phyloP scores from a whole-genome alignment of 2,329 filamentous ascomycete genomes.

The Neofusicoccum cordaticola region DNA sequence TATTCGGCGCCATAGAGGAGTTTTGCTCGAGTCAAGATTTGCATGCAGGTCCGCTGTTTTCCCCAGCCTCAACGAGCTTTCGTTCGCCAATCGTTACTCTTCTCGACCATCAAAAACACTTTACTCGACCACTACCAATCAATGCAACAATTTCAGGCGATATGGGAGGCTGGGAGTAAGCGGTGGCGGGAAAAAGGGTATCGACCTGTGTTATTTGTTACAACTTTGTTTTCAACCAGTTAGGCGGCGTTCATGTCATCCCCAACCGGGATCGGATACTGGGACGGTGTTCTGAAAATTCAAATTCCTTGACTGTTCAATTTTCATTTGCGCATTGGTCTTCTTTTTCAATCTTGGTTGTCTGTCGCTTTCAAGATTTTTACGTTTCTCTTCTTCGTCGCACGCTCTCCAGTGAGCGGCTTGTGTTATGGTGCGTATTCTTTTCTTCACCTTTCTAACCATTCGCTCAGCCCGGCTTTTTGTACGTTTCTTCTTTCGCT shows the following conservation, averaged over 20 bases:
- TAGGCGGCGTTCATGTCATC: background rate
- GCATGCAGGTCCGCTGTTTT: background rate
- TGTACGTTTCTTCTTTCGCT: background rate
- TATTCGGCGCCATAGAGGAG: constrained; percentile 5
- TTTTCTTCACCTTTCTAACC: background rate
- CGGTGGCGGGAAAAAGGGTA: background rate
- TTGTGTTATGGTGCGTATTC: background rate
- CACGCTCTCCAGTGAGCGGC: no score
- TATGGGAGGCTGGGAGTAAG: background rate
- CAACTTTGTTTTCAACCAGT: background rate
- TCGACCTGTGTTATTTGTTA: background rate
- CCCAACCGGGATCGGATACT: background rate
- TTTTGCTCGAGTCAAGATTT: background rate
- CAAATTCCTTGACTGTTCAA: background rate
- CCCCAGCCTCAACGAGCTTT: background rate
- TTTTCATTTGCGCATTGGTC: background rate
- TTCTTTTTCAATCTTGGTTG: background rate
- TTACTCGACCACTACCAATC: background rate
- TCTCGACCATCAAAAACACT: background rate
- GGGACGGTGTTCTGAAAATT: constrained; percentile 11
- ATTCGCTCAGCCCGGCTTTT: background rate
- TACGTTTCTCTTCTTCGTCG: no score
- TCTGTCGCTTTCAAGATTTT: background rate
- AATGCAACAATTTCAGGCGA: background rate
- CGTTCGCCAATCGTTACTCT: background rate